Evolutionary conservation across 345 rosid species (phyloP), one percentile per base, ranked within the genome.

Genomic region (Salix brachista): DNA sequence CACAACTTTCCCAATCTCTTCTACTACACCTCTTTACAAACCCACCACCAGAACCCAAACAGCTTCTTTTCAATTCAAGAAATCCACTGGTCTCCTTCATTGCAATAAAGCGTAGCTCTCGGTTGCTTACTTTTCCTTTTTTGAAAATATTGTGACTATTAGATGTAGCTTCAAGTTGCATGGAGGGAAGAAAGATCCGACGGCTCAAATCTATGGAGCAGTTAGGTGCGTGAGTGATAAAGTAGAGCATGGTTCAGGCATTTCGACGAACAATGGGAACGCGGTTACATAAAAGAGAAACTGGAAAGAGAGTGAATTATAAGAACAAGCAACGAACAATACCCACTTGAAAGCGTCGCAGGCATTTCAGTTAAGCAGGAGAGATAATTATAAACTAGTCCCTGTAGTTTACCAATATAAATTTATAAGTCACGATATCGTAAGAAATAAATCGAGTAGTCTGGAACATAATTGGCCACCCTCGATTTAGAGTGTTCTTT

Each of bases 221-320:
- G 65, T 25, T 48, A 17, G 78, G 82, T 41, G 76, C 52, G 62
- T 75, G 42, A 73, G 88, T 61, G 71, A 80, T 84, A 80, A 88
- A 72, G 73, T 92, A 83, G 50, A 81, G 86, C 99, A 95, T 95
- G 80, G 86, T 83, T 90, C 90, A 86, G 89, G 99, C 99, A 95
- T 95, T 91, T 95, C 97, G 88, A 82, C 92, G 81, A 91, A 84
- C 91, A 83, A 69, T 56, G 78, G 13, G 44, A 61, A 77, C 34
- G 67, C 72, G 60, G 58, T 32, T 44, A 1, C 46, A 39, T 46
- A 52, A 21, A 3, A 80, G 65, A 23, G 61, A 4, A 58, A 41
- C 18, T 8, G 30, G 32, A 62, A 21, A n/a, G 75, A 69, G 13
- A 30, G 48, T 71, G 71, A 13, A 7, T 58, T 58, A 23, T 18